phyloP scores from a whole-genome alignment of 768 basidiomycete genomes.

The Rhodotorula kratochvilovae region DNA sequence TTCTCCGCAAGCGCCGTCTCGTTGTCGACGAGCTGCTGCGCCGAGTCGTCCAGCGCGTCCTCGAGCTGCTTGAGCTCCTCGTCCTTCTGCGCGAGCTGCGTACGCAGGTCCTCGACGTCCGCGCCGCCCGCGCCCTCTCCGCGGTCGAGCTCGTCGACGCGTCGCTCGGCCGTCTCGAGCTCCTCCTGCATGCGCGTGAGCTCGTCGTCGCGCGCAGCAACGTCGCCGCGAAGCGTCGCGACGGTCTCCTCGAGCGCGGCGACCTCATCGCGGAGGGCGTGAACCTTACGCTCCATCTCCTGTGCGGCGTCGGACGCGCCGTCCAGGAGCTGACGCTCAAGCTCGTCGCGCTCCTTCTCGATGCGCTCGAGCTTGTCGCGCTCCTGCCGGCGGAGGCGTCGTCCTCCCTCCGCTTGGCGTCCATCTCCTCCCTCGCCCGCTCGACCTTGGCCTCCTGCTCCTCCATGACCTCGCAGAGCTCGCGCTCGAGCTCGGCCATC shows the following conservation, averaged over 20 bases:
- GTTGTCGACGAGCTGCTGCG: constrained; percentile 31
- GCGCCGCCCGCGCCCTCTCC: background rate
- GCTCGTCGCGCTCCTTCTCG: constrained; percentile 16
- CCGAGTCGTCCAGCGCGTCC: constrained; percentile 37
- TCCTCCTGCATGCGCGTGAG: constrained; percentile 23
- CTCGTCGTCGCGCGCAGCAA: constrained; percentile 20
- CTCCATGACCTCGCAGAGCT: constrained; percentile 42
- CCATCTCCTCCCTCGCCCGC: constrained; percentile 11
- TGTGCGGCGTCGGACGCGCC: background rate
- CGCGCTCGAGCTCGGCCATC: constrained; percentile 40
- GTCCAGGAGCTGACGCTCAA: constrained; percentile 15
- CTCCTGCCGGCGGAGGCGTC: background rate
- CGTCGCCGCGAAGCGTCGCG: constrained; percentile 2
- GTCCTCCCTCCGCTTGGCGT: constrained; percentile 3
- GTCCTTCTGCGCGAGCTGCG: constrained; percentile 8
- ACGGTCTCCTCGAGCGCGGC: constrained; percentile 9
- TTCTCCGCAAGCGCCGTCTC: constrained; percentile 27
- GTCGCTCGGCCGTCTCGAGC: constrained; percentile 19
- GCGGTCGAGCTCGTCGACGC: constrained; percentile 21
- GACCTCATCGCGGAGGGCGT: constrained; percentile 4
- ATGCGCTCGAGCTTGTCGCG: constrained; percentile 11
- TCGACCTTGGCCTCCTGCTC: constrained; percentile 41
- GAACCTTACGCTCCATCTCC: constrained; percentile 12
- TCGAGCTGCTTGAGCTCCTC: constrained; percentile 29
- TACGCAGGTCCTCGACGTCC: constrained; percentile 16